Evolutionary conservation across 805 yeast species (phyloP), one percentile per base, ranked within the genome.

Genomic region (Candida sithepensis): DNA sequence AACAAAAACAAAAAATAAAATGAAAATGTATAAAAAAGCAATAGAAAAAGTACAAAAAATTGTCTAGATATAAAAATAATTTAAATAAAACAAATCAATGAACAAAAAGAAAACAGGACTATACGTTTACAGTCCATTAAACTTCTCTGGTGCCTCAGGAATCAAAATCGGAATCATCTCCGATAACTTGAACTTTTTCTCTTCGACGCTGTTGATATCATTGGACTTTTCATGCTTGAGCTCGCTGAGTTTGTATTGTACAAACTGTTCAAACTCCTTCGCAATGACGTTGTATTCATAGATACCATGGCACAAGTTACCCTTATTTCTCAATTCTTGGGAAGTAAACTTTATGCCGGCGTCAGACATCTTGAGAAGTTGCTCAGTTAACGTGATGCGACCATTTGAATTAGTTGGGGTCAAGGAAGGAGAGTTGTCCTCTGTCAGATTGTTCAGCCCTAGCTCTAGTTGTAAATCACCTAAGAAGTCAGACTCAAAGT

Each of bases 281-380:
- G 78, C 74, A 38, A 69, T 61, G 3, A 48, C 28, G 47, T 74
- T 73, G 75, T 82, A 77, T 54, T 80, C 86, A 54, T 73, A 76
- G 44, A 81, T 55, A 8, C 78, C 67, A 46, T 73, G 72, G 10
- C 82, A 84, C 30, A 76, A 55, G 4, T 57, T 59, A 24, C 36
- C 24, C 28, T 14, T 43, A 37, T 28, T 37, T 18, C 38, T 18
- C 6, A 18, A 5, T 16, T 34, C 20, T 5, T 5, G 19, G 18
- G n/a, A 19, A 34, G 19, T 34, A 16, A 34, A 18, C 18, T 16
- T 34, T 8, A 14, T 10, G 14, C 34, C 14, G 8, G 16, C 14
- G 14, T 34, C 38, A 6, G 38, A 34, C 7, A 18, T 21, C 8
- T 16, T 4, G 4, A 34, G 20, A 6, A 34, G 38, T 34, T 34